Evolutionary conservation across 2,329 filamentous ascomycete genomes (phyloP), one percentile per base, ranked within the genome.

Genomic region (Metarhizium brunneum): DNA sequence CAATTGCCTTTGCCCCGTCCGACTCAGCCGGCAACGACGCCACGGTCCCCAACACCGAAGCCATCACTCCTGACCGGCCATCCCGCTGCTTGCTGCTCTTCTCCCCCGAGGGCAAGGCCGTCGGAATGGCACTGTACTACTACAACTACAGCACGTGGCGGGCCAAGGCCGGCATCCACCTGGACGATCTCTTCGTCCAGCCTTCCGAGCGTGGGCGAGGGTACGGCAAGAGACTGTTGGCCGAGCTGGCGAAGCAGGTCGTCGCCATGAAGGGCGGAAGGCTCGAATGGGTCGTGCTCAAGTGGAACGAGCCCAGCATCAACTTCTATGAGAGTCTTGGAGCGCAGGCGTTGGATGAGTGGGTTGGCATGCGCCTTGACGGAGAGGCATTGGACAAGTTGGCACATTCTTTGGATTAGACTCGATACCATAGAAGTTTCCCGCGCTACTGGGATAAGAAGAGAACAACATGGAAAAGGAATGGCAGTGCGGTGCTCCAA

Each of bases 111-210:
- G 70, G 75, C 11, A 66, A 73, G 43, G 69, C 69, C 0, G 88
- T 83, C 0, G 90, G 87, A 50, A 90, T 96, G 81, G 91, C 91
- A 1, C 73, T 96, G 45, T 96, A 91, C 74, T 97, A 95, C 71
- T 91, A 92, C 78, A 97, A 92, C 73, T 97, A 96, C 73, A 90
- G 86, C 66, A 96, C 92, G 0, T 97, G 94, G 94, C 83, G 88
- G 8, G 83, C 88, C n/a, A 82, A 82, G 49, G 84, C 92, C 0
- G 92, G 92, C 2, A 88, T 99, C 66, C 96, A 95, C 70, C 84
- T 97, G 42, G 92, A 97, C 70, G 92, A 97, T 67, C 76, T 97
- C n/a, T 96, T 86, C 65, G 90, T 99, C 45, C 79, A 84, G 62
- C 79, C 84, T 1, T 74, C 75, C 48, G 84, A 87, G 63, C 78